Conservation (phyloP, 345 rosid species). For the Schrenkiella parvula region DNA sequence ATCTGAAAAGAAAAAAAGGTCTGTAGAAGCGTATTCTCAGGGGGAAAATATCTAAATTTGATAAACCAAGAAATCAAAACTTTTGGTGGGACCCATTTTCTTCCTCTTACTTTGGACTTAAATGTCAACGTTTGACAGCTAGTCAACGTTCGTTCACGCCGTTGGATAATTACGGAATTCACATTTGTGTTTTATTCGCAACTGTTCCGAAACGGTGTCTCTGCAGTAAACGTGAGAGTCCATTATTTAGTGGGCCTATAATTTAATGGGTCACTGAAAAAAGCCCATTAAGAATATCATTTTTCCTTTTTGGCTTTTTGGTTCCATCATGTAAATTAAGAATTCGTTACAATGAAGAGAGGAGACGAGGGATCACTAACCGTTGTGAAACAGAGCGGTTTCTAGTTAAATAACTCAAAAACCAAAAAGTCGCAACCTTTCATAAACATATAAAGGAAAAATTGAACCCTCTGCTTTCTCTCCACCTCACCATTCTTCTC, state of each 20-base stretch:
- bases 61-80: background rate
- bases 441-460: background rate
- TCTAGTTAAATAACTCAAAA: background rate
- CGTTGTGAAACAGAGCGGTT: background rate
- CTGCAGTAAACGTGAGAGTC: too few species aligned
- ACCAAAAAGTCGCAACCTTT: slow-evolving; percentile 8
- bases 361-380: background rate
- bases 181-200: too few species aligned
- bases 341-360: background rate
- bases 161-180: too few species aligned
- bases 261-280: background rate
- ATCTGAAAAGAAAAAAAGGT: background rate
- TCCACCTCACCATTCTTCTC: background rate
- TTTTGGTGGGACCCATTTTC: background rate
- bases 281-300: background rate
- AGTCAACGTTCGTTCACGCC: slow-evolving; percentile 6
- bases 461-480: background rate
- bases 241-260: too few species aligned
- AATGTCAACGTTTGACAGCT: slow-evolving; percentile 9
- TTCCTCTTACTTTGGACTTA: background rate
- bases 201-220: too few species aligned
- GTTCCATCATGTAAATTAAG: background rate
- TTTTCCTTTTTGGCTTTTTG: too few species aligned
- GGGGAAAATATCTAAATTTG: background rate
- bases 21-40: background rate